Evolutionary conservation across 352 stramenopile species (phyloP).

Genomic region (Ochromonadaceae sp.): DNA sequence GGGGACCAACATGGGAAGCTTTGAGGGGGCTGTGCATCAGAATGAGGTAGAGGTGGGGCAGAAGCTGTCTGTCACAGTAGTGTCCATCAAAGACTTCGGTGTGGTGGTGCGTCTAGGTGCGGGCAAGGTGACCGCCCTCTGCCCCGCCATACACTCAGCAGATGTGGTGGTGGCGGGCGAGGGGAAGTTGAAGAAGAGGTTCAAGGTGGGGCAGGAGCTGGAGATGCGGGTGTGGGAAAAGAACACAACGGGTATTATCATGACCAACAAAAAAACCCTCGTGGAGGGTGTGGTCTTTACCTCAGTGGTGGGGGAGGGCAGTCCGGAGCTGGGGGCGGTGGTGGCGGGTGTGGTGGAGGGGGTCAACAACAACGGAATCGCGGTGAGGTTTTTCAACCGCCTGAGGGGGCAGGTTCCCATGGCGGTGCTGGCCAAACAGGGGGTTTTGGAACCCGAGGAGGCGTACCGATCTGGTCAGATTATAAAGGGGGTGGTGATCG

Average conservation of each 20-base stretch:
- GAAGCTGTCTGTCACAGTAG: background rate
- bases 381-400: background rate
- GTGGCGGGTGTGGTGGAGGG: background rate
- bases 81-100: background rate
- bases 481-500: no score
- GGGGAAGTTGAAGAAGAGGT: conserved; percentile 23
- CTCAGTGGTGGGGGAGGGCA: background rate
- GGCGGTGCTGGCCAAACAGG: background rate
- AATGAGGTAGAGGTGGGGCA: background rate
- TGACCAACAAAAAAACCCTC: conserved; percentile 68
- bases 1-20: background rate
- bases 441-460: conserved; percentile 41
- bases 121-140: background rate
- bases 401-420: background rate
- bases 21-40: background rate
- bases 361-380: background rate
- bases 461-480: conserved; percentile 46
- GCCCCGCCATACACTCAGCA: background rate
- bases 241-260: conserved; percentile 55
- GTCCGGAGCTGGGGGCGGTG: background rate
- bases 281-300: background rate
- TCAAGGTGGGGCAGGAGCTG: conserved; percentile 51
- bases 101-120: background rate
- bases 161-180: background rate
- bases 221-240: conserved; percentile 57